phyloP scores from a whole-genome alignment of 208 protist species.

The Trypanosoma lewisi region DNA sequence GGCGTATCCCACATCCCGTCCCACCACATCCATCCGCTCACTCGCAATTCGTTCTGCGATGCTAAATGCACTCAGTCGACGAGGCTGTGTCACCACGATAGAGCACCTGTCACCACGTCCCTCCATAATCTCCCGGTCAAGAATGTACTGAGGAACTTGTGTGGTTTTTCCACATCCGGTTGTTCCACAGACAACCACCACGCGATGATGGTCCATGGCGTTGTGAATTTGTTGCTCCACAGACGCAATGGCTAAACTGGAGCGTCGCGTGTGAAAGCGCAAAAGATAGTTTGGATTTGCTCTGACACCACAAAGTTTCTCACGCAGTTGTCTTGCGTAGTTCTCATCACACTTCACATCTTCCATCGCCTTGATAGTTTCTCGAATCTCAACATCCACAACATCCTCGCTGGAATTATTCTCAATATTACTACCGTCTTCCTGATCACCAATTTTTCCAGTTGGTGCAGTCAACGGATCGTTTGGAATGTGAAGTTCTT shows the following conservation, averaged over 20 bases:
- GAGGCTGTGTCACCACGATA: conserved; percentile 96
- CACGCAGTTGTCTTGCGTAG: conserved; percentile 38
- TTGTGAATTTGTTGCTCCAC: conserved; percentile 53
- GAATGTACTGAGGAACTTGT: conserved; percentile 91
- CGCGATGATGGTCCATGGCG: conserved; percentile 52
- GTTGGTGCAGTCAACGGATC: too few species aligned
- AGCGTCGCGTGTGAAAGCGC: conserved; percentile 55
- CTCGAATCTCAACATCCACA: conserved; percentile 18
- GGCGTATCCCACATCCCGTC: conserved; percentile 97
- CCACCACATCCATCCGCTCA: conserved; percentile 89
- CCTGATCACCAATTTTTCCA: too few species aligned
- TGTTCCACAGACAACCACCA: conserved; percentile 86
- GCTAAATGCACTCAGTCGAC: conserved; percentile 97
- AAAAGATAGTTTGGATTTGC: conserved; percentile 49
- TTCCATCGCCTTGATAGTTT: conserved; percentile 16
- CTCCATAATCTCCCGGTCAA: conserved; percentile 71
- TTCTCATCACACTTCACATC: conserved; percentile 15
- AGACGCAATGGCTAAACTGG: conserved; percentile 55
- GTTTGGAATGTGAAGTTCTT: conserved; percentile 1
- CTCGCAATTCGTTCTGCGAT: conserved; percentile 97
- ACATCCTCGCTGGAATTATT: neutral
- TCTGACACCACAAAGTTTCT: conserved; percentile 33
- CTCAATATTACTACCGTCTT: neutral
- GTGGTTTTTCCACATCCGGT: conserved; percentile 92
- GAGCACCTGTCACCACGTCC: conserved; percentile 46